Evolutionary conservation across 148 eudicot species (phyloP).

Genomic region (Dysphania ambrosioides): DNA sequence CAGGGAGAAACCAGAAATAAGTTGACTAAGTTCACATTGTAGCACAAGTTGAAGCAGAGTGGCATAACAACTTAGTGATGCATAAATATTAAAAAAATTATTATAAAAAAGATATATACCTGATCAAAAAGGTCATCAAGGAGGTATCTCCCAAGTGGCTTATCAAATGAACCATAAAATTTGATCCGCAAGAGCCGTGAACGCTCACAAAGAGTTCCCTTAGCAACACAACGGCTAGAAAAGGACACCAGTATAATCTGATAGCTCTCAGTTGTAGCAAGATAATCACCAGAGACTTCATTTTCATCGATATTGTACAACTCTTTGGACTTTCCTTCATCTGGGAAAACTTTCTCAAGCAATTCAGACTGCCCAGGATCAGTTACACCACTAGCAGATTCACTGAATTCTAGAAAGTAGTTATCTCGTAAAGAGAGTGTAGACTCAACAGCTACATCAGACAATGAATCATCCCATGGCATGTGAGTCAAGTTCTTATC

Average conservation of each 20-base stretch:
- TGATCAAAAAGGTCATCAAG: conserved; percentile 84
- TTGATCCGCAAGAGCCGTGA: conserved; percentile 81
- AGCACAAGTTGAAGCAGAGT: neutral
- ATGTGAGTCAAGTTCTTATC: conserved; percentile 26
- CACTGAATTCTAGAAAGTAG: conserved; percentile 17
- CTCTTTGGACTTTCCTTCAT: conserved; percentile 32
- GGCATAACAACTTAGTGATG: conserved; percentile 32
- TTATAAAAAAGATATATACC: too few relatives aligned
- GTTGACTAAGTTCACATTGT: neutral
- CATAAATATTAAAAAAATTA: too few relatives aligned
- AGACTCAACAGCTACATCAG: conserved; percentile 23
- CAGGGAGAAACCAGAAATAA: neutral
- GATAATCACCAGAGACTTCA: conserved; percentile 47
- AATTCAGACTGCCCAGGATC: conserved; percentile 32
- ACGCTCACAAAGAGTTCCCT: conserved; percentile 91
- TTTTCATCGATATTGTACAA: conserved; percentile 32
- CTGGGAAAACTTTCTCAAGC: conserved; percentile 26
- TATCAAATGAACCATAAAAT: conserved; percentile 89
- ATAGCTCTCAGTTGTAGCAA: conserved; percentile 56
- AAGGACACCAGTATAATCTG: conserved; percentile 89
- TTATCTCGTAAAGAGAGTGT: conserved; percentile 16
- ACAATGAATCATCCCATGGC: conserved; percentile 29
- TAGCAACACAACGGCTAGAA: conserved; percentile 79
- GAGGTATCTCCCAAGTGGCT: conserved; percentile 88
- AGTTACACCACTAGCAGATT: conserved; percentile 16